These are phyloP conservation scores for Pythium utonaiense DNA, from an alignment of 352 stramenopile genomes.

Conservation along the genomic window DNA sequence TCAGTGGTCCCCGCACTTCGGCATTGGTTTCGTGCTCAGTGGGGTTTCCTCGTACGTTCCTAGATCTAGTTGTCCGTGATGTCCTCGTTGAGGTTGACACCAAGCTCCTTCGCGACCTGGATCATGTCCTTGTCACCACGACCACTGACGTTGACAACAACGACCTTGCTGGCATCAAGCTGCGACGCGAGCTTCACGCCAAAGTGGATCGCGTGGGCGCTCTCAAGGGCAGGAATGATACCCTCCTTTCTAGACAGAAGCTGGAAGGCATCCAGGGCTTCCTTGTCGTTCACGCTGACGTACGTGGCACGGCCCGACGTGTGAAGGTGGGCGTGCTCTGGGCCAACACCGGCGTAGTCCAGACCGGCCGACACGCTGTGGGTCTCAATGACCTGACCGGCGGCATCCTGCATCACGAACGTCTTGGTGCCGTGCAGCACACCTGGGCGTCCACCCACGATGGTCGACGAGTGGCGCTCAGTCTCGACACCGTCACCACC, in stretches of 20 bases:
- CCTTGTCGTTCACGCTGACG: conserved; percentile 94
- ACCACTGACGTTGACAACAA: conserved; percentile 98
- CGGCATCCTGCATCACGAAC: conserved; percentile 96
- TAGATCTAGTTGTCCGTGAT: conserved; percentile 66
- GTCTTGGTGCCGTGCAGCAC: conserved; percentile 97
- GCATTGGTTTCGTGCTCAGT: neutral
- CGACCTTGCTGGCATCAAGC: conserved; percentile 84
- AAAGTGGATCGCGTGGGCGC: conserved; percentile 94
- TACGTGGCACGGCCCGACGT: conserved; percentile 94
- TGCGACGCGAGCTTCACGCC: conserved; percentile 91
- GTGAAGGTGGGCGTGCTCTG: conserved; percentile 97
- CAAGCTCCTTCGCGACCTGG: conserved; percentile 94
- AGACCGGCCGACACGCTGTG: conserved; percentile 96
- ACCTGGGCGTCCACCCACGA: conserved; percentile 91
- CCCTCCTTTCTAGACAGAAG: conserved; percentile 94
- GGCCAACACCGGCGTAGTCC: conserved; percentile 97
- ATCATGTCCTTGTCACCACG: conserved; percentile 99
- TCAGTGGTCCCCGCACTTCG: neutral
- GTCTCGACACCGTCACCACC: conserved; percentile 92
- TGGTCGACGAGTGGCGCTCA: conserved; percentile 91
- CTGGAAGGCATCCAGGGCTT: conserved; percentile 97
- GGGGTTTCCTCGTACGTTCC: neutral
- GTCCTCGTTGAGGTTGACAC: conserved; percentile 88
- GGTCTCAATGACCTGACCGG: conserved; percentile 94
- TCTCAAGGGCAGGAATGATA: conserved; percentile 98